These are phyloP conservation scores for Ogataea nitratoaversa DNA, from an alignment of 805 yeast genomes.

Conservation along the genomic window DNA sequence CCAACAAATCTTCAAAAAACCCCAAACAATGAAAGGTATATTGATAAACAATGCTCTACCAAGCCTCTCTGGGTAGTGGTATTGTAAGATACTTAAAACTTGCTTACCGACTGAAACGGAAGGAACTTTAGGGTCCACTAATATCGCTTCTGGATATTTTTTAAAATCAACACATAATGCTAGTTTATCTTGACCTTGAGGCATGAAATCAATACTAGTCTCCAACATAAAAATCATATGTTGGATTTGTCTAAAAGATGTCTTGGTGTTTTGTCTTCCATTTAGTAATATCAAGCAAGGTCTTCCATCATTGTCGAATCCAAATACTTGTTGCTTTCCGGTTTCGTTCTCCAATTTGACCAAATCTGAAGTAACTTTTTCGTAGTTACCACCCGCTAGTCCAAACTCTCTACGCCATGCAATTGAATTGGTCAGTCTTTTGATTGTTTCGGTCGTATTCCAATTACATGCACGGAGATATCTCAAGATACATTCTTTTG, in stretches of 20 bases:
- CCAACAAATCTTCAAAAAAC: slow-evolving; percentile 84
- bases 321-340: slow-evolving; percentile 87
- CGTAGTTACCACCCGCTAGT: slow-evolving; percentile 43
- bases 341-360: slow-evolving; percentile 73
- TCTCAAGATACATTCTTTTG: slow-evolving; percentile 83
- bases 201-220: slow-evolving; percentile 90
- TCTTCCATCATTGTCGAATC: slow-evolving; percentile 84
- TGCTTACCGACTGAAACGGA: slow-evolving; percentile 83
- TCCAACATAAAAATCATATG: slow-evolving; percentile 92
- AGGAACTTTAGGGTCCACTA: slow-evolving; percentile 49
- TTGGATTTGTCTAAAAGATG: slow-evolving; percentile 86
- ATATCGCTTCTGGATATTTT: slow-evolving; percentile 53
- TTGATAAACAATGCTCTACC: slow-evolving; percentile 90
- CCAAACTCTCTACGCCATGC: slow-evolving; percentile 97
- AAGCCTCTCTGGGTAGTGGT: slow-evolving; percentile 94
- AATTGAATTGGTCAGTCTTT: slow-evolving; percentile 68
- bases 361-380: slow-evolving; percentile 47
- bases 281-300: slow-evolving; percentile 89
- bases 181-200: slow-evolving; percentile 89
- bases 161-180: slow-evolving; percentile 92
- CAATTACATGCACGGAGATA: slow-evolving; percentile 92
- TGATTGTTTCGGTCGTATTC: slow-evolving; percentile 64
- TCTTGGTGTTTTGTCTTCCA: slow-evolving; percentile 96
- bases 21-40: slow-evolving; percentile 94
- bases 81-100: slow-evolving; percentile 86